These are phyloP conservation scores for Exidia glandulosa DNA, from an alignment of 768 basidiomycete species.

Conservation along the genomic window DNA sequence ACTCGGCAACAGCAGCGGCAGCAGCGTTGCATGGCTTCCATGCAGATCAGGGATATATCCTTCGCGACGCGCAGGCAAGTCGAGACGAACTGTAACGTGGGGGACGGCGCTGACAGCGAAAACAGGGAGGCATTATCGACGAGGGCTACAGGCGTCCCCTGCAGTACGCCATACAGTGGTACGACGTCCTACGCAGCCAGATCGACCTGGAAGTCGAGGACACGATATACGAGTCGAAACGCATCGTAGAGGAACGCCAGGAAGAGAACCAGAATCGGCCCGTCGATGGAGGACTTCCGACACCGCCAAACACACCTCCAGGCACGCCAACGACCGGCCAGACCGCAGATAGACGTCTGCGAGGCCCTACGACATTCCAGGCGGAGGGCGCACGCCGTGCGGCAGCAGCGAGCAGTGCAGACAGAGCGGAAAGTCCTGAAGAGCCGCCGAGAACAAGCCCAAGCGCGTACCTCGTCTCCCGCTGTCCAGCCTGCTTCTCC, in stretches of 20 bases:
- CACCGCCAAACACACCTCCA: not conserved
- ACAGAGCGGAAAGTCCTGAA: not conserved
- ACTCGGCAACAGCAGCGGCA: slow-evolving; percentile 22
- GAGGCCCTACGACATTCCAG: no score
- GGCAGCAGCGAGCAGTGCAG: no score
- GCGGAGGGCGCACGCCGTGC: no score
- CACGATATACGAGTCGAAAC: not conserved
- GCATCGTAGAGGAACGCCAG: not conserved
- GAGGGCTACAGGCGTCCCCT: slow-evolving; percentile 23
- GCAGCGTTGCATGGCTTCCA: slow-evolving; percentile 21
- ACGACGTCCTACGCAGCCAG: slow-evolving; percentile 10
- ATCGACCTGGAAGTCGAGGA: slow-evolving; percentile 9
- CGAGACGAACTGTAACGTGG: no score
- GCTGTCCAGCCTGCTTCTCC: slow-evolving; percentile 26
- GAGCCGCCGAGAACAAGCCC: slow-evolving; percentile 4
- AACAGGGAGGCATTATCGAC: slow-evolving; percentile 13
- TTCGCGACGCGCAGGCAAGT: slow-evolving; percentile 10
- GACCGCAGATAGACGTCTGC: not conserved
- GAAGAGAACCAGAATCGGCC: not conserved
- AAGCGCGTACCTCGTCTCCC: slow-evolving; percentile 14
- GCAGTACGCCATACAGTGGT: slow-evolving; percentile 19
- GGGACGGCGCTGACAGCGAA: not conserved
- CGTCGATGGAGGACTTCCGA: not conserved
- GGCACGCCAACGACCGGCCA: not conserved
- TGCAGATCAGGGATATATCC: slow-evolving; percentile 13